Evolutionary conservation across 2,329 filamentous ascomycete genomes (phyloP).

Genomic region (Pestalotiopsis sp.): DNA sequence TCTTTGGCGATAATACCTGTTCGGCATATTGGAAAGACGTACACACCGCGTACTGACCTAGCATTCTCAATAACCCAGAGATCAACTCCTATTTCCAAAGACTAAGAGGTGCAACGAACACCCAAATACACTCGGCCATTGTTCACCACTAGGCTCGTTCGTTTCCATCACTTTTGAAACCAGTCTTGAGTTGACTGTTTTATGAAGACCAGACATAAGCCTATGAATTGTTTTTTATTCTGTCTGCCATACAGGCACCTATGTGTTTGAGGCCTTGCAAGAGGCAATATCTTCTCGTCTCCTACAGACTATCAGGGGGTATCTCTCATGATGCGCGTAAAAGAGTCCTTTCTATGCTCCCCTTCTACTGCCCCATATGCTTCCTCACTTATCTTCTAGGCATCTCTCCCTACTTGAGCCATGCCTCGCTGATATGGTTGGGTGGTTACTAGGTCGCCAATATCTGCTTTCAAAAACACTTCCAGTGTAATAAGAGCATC

Average conservation of each 20-base stretch:
- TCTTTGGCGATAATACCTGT: no score
- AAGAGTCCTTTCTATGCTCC: conserved; percentile 8
- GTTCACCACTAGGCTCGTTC: neutral
- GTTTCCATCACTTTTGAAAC: neutral
- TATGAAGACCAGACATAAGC: neutral
- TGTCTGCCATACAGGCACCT: neutral
- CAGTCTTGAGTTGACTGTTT: neutral
- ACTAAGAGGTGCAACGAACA: no score
- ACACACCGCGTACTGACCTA: no score
- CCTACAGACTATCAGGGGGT: conserved; percentile 20
- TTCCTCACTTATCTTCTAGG: neutral
- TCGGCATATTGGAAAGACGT: no score
- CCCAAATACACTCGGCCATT: no score
- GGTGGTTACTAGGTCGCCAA: neutral
- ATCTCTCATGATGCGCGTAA: conserved; percentile 22
- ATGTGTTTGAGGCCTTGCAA: neutral
- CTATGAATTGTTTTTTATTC: neutral
- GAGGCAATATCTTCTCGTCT: conserved; percentile 13
- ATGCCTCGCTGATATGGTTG: neutral
- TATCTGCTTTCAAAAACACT: neutral
- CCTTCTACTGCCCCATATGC: neutral
- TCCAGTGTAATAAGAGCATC: no score
- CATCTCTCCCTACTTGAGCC: neutral
- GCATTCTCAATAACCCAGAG: no score
- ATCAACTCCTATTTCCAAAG: no score